Evolutionary conservation across 345 rosid genomes (phyloP).

Genomic region (Gossypium mustelinum): DNA sequence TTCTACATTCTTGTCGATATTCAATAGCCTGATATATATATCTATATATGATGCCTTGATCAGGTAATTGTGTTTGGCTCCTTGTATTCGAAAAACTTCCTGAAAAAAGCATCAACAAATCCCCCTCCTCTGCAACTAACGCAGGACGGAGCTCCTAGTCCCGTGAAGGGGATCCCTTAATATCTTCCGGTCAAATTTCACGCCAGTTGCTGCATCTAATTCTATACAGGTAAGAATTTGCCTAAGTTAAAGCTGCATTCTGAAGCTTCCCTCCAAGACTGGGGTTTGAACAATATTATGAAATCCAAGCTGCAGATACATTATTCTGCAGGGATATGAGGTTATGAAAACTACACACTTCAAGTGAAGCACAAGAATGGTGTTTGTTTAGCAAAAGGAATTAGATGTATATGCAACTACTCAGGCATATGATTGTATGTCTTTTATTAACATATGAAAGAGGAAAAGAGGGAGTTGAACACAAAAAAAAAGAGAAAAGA

Average conservation of each 20-base stretch:
- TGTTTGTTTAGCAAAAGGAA: not conserved
- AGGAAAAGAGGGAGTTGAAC: not conserved
- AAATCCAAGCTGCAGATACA: slow-evolving; percentile 12
- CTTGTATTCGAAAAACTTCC: slow-evolving; percentile 56
- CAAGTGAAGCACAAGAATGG: not conserved
- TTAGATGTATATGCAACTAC: slow-evolving; percentile 1
- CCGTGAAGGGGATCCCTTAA: slow-evolving; percentile 33
- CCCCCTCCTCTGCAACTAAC: slow-evolving; percentile 34
- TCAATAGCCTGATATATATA: slow-evolving; percentile 10
- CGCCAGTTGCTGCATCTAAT: slow-evolving; percentile 17
- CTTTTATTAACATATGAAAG: slow-evolving; percentile 1
- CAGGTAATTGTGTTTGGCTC: slow-evolving; percentile 78
- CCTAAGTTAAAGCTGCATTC: slow-evolving; percentile 5
- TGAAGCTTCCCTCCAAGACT: not conserved
- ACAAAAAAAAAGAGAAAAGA: not conserved
- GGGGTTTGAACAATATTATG: not conserved
- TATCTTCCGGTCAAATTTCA: not conserved
- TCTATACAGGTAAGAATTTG: slow-evolving; percentile 4
- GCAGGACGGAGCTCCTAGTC: slow-evolving; percentile 39
- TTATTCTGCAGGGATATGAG: slow-evolving; percentile 14
- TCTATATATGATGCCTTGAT: slow-evolving; percentile 8
- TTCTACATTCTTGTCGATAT: not conserved
- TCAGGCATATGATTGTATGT: slow-evolving; percentile 5
- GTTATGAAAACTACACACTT: not conserved
- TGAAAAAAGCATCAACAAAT: slow-evolving; percentile 36